These are phyloP conservation scores for Candida methanosorbosa DNA, from an alignment of 805 yeast genomes.

Conservation along the genomic window DNA sequence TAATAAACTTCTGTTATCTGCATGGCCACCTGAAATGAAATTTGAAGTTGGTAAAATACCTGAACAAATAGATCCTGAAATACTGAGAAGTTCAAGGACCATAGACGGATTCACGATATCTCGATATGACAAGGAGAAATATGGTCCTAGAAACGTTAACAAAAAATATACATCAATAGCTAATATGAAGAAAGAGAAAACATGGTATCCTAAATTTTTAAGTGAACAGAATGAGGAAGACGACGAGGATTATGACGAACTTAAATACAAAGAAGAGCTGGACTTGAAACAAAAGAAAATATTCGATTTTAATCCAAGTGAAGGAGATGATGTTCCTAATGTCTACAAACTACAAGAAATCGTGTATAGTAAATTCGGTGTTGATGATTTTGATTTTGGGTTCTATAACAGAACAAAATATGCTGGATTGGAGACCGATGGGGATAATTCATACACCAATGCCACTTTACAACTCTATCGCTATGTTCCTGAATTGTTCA, in stretches of 20 bases:
- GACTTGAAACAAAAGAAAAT: background rate
- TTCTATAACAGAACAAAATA: constrained; percentile 66
- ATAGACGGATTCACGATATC: constrained; percentile 30
- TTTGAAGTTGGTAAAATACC: constrained; percentile 58
- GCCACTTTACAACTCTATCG: constrained; percentile 73
- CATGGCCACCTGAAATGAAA: constrained; percentile 61
- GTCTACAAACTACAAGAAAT: constrained; percentile 71
- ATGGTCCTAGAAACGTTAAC: constrained; percentile 47
- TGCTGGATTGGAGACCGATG: constrained; percentile 86
- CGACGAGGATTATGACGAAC: constrained; percentile 15
- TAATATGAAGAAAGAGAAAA: constrained; percentile 18
- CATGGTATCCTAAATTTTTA: constrained; percentile 41
- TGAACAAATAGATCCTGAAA: constrained; percentile 38
- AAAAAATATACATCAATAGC: constrained; percentile 31
- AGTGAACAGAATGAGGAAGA: constrained; percentile 42
- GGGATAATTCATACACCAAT: constrained; percentile 71
- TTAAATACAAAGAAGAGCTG: constrained; percentile 5
- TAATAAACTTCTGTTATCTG: constrained; percentile 64
- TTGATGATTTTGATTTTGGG: constrained; percentile 86
- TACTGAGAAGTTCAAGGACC: constrained; percentile 28
- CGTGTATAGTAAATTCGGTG: constrained; percentile 82
- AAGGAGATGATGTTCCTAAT: constrained; percentile 48
- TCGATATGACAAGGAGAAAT: constrained; percentile 48
- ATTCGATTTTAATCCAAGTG: constrained; percentile 5
- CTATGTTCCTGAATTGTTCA: constrained; percentile 66